These are phyloP conservation scores for Trypanosoma vivax DNA, from an alignment of 208 protist genomes.

Conservation along the genomic window DNA sequence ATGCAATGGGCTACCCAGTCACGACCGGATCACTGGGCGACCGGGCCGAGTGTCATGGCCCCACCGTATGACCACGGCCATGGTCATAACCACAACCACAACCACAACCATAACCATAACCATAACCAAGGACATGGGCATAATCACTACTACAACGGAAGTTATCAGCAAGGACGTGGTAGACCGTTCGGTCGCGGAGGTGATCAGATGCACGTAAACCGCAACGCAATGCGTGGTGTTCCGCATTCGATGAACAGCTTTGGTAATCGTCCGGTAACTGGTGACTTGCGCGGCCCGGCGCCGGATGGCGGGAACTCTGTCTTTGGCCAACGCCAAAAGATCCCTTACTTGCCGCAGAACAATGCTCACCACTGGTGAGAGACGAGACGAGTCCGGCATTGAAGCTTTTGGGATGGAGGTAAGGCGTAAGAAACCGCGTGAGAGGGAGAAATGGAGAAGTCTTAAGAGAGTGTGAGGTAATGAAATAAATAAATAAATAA, in stretches of 20 bases:
- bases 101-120: slow-evolving; percentile 1
- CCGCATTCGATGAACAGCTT: slow-evolving; percentile 13
- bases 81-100: background rate
- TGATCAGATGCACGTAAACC: slow-evolving; percentile 14
- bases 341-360: slow-evolving; percentile 5
- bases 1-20: slow-evolving; percentile 6
- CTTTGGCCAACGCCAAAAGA: slow-evolving; percentile 5
- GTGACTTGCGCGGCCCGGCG: slow-evolving; percentile 3
- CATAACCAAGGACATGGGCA: slow-evolving; percentile 9
- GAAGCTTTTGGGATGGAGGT: too few species aligned
- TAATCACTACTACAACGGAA: slow-evolving; percentile 5
- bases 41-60: slow-evolving; percentile 3
- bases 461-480: background rate
- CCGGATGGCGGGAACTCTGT: slow-evolving; percentile 15
- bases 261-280: slow-evolving; percentile 3
- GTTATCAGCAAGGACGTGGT: slow-evolving; percentile 6
- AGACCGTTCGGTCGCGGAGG: slow-evolving; percentile 5
- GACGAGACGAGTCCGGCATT: background rate
- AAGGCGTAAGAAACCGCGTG: background rate
- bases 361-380: slow-evolving; percentile 9
- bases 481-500: slow-evolving; percentile 7
- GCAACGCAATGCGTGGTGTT: slow-evolving; percentile 10
- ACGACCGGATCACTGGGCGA: slow-evolving; percentile 9
- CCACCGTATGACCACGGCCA: slow-evolving; percentile 19
- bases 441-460: background rate